Evolutionary conservation across 768 basidiomycete genomes (phyloP).

Genomic region (Termitomyces sp.): DNA sequence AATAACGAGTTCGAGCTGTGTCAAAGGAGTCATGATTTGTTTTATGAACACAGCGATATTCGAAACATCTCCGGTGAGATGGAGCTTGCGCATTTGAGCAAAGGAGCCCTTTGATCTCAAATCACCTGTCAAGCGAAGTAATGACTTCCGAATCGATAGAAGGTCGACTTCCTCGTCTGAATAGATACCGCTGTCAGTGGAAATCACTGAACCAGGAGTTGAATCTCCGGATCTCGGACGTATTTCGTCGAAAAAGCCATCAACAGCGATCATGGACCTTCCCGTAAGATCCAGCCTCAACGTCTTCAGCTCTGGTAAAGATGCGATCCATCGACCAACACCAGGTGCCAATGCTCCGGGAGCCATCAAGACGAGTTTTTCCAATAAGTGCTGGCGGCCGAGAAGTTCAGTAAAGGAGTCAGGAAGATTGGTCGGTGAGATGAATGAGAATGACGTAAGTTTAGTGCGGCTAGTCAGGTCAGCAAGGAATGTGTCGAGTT

Average conservation of each 20-base stretch:
- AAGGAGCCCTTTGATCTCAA: slow-evolving; percentile 56
- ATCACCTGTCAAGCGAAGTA: slow-evolving; percentile 61
- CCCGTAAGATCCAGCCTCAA: slow-evolving; percentile 73
- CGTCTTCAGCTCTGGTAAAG: slow-evolving; percentile 56
- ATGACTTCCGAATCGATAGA: slow-evolving; percentile 68
- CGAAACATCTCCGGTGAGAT: slow-evolving; percentile 66
- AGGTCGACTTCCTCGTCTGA: slow-evolving; percentile 78
- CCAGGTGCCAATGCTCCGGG: slow-evolving; percentile 71
- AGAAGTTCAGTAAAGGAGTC: slow-evolving; percentile 69
- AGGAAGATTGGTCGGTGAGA: slow-evolving; percentile 65
- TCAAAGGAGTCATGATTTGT: slow-evolving; percentile 62
- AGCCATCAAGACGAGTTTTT: slow-evolving; percentile 63
- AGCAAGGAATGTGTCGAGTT: slow-evolving; percentile 59
- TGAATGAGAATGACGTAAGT: slow-evolving; percentile 67
- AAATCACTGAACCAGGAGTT: slow-evolving; percentile 64
- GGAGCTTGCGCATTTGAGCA: slow-evolving; percentile 52
- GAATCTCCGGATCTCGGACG: slow-evolving; percentile 61
- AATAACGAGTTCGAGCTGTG: slow-evolving; percentile 70
- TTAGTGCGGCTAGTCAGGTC: slow-evolving; percentile 62
- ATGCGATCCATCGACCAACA: slow-evolving; percentile 73
- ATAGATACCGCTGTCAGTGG: slow-evolving; percentile 76
- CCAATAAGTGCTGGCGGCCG: slow-evolving; percentile 52
- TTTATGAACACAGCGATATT: slow-evolving; percentile 72
- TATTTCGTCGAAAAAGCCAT: slow-evolving; percentile 77
- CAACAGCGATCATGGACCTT: slow-evolving; percentile 64